Conservation (phyloP, 2,329 filamentous ascomycete species). For the Phaeosphaeriaceae sp. region DNA sequence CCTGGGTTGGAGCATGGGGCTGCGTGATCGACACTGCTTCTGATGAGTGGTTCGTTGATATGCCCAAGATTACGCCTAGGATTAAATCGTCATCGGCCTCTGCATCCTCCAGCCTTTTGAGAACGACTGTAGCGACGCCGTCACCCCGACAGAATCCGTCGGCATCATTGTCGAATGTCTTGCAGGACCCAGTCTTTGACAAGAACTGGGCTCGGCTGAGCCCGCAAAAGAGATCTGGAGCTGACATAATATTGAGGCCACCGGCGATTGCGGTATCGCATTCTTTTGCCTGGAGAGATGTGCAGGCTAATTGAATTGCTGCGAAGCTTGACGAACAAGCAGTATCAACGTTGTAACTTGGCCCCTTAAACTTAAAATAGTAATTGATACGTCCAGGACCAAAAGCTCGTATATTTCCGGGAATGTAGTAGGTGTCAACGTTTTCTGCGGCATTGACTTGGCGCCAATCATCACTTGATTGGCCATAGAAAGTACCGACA, state of each 20-base stretch:
- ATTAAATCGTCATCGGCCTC: conserved; percentile 74
- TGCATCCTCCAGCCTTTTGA: conserved; percentile 82
- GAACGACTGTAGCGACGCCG: conserved; percentile 73
- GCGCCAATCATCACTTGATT: conserved; percentile 78
- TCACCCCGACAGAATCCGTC: conserved; percentile 86
- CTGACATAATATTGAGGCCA: conserved; percentile 78
- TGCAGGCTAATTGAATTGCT: conserved; percentile 75
- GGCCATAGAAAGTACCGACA: conserved; percentile 77
- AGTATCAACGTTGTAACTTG: conserved; percentile 76
- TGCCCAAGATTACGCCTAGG: conserved; percentile 76
- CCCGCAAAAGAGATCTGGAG: conserved; percentile 79
- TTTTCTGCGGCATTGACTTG: conserved; percentile 77
- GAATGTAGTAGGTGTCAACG: conserved; percentile 73
- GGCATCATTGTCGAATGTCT: conserved; percentile 80
- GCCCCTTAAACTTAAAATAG: conserved; percentile 77
- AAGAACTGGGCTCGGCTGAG: conserved; percentile 79
- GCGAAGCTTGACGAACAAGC: conserved; percentile 78
- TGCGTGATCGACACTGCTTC: conserved; percentile 84
- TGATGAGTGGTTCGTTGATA: conserved; percentile 81
- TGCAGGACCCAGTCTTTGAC: conserved; percentile 77
- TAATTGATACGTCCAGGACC: conserved; percentile 74
- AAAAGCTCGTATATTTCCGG: conserved; percentile 67
- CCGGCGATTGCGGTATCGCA: conserved; percentile 83
- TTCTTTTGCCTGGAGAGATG: conserved; percentile 75
- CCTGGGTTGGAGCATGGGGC: conserved; percentile 79